Evolutionary conservation across 306 rosid species (phyloP).

Genomic region (Nissolia schottii): DNA sequence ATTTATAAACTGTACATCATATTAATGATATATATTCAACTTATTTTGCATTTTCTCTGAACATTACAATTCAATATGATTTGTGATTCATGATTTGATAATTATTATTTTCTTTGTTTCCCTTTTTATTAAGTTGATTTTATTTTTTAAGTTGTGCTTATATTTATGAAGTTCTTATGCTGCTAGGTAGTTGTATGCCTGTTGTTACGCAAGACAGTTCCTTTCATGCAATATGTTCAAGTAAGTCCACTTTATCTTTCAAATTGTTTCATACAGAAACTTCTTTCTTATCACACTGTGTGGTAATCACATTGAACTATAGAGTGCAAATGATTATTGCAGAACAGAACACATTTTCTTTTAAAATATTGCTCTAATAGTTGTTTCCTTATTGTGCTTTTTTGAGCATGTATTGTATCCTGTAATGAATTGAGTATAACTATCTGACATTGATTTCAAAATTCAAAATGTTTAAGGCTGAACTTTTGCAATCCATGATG

Average conservation of each 20-base stretch:
- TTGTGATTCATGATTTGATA: background rate
- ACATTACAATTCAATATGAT: background rate
- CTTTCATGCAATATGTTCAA: conserved; percentile 86
- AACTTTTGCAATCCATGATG: background rate
- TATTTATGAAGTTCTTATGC: conserved; percentile 30
- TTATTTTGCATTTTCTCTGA: background rate
- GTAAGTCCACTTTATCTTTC: conserved; percentile 46
- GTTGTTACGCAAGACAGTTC: conserved; percentile 91
- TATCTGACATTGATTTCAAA: background rate
- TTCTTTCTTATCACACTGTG: background rate
- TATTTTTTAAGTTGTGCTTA: background rate
- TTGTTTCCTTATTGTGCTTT: background rate
- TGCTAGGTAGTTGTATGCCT: conserved; percentile 94
- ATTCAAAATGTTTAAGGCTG: background rate
- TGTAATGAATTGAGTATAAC: background rate
- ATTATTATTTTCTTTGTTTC: background rate
- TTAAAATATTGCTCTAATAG: background rate
- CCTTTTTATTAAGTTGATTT: background rate
- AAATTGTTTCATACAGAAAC: background rate
- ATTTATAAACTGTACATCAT: background rate
- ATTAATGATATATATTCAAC: background rate
- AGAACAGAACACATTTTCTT: conserved; percentile 19
- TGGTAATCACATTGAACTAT: background rate
- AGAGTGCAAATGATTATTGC: background rate
- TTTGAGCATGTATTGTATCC: background rate